Base-by-base conservation (phyloP, 192 early-diverging fungal genomes). In the Kickxella alabastrina region DNA sequence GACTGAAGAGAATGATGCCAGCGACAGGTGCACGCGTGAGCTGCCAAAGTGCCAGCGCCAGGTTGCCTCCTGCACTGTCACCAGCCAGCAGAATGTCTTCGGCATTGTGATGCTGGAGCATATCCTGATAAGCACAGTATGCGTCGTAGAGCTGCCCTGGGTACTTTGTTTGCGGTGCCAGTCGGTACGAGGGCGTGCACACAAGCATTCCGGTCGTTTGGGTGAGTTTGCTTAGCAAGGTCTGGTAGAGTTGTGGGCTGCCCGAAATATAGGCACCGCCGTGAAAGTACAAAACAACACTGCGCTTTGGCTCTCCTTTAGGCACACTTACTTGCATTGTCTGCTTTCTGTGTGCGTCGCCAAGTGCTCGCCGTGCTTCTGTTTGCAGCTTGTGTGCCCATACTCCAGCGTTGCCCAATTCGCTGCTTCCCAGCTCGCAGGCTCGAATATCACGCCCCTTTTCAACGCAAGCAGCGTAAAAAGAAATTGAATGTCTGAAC, bases 141-240 rank as follows among this genome's bases (percentile, higher is more conserved):
- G 87, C 83, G 58, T 97, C 94, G 28, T 88, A 80, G 4, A 97
- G 54, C 26, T 86, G 89, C 10, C 82, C 68, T 8, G 92, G 94
- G 59, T 91, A 97, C 10, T 85, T 80, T 18, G 81, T 62, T 49
- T 88, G 81, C 0, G 94, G 92, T 0, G 92, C 84, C 15, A 95
- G 59, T 8, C 94, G 70, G 65, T 97, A 95, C 55, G 85, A 81
- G 21, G 89, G 68, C 6, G 75, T 83, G 57, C 40, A 59, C 1
- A 79, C 63, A 0, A 39, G 57, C 25, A 58, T 10, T n/a, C 54
- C 59, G 8, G 39, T 49, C 1, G 74, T 58, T 10, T 79, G 77
- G 1, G 87, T 74, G 37, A 90, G 40, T 1, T 63, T 35, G 19
- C 56, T 39, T 3, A 79, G 57, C 36, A 80, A 21, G 8, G 25